Base-by-base conservation (phyloP, 163 green algal genomes). In the Scenedesmus sp. region DNA sequence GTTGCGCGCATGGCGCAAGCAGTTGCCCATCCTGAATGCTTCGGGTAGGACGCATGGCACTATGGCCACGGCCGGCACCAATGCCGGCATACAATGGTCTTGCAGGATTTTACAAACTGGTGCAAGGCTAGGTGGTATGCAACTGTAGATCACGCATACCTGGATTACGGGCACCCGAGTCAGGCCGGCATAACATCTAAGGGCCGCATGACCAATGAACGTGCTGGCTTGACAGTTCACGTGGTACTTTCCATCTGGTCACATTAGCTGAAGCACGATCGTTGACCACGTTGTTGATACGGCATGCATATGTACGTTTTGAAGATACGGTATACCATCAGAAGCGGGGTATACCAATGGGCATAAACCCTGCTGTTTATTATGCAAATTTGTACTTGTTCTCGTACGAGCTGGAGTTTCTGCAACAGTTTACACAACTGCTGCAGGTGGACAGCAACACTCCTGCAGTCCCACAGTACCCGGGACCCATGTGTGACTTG, bases 361-460 rank as follows among this genome's bases (percentile, higher is more conserved):
- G 82, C 6, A 74, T 88, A 5, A 88, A 88, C 23, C 82, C 82
- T 57, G 82, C 56, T 46, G 82, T 88, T 56, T 88, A 88, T 20
- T 56, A 73, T 59, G 82, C 82, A 26, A 74, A 88, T 23, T 56
- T 74, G 4, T 74, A 88, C 82, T 56, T 88, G 82, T 54, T 73
- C 3, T 73, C 62, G 9, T 76, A 52, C 76, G 82, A 88, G 2
- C 57, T 54, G 4, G 26, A 23, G 18, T 88, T 88, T 23, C 8
- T 88, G 15, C 7, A 88, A 10, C 82, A 88, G 26, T 66, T 88
- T 56, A 4, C 7, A 10, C 15, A n/a, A 12, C 6, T 74, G 23
- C 10, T 88, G 56, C 23, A 12, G 57, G 5, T 34, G 23, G 5
- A 13, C n/a, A 12, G 55, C 1, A 56, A 20, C 20, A 18, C 15